phyloP scores from a whole-genome alignment of 2,329 filamentous ascomycete species.

The Lachnellula cervina region DNA sequence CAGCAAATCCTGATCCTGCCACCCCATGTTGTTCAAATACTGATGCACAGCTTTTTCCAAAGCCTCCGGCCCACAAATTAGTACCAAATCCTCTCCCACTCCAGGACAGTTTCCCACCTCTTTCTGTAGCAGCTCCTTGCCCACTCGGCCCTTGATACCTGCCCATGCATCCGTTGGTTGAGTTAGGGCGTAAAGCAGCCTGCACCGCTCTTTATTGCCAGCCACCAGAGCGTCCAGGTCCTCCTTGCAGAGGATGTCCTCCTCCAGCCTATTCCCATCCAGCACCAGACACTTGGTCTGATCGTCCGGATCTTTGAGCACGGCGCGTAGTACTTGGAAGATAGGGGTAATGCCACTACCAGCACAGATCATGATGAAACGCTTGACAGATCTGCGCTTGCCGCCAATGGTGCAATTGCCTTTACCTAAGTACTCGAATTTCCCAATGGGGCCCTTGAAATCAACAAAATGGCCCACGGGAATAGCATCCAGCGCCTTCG shows the following conservation, averaged over 20 bases:
- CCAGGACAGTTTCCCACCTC: slow-evolving; percentile 47
- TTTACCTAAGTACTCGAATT: slow-evolving; percentile 71
- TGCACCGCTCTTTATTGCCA: slow-evolving; percentile 52
- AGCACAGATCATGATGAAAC: slow-evolving; percentile 81
- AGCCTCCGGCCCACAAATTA: slow-evolving; percentile 74
- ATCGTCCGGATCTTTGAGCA: slow-evolving; percentile 61
- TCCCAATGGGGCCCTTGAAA: slow-evolving; percentile 83
- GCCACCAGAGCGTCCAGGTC: slow-evolving; percentile 63
- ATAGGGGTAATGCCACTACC: slow-evolving; percentile 93
- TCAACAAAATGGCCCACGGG: slow-evolving; percentile 70
- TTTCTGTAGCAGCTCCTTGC: slow-evolving; percentile 54
- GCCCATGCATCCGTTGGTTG: slow-evolving; percentile 59
- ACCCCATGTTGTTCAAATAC: slow-evolving; percentile 58
- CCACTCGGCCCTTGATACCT: slow-evolving; percentile 64
- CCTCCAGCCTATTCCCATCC: slow-evolving; percentile 69
- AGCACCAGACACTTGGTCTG: slow-evolving; percentile 66
- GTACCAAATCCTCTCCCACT: slow-evolving; percentile 63
- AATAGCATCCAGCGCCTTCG: slow-evolving; percentile 68
- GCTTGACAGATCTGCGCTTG: slow-evolving; percentile 50
- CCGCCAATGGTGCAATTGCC: slow-evolving; percentile 60
- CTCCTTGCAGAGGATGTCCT: slow-evolving; percentile 75
- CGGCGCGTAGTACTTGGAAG: slow-evolving; percentile 73
- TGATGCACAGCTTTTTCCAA: slow-evolving; percentile 64
- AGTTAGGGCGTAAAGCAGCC: slow-evolving; percentile 65
- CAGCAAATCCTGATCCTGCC: slow-evolving; percentile 66